A percentile compares a stretch with the other conserved stretches of the same genome.
Evolutionary conservation across 2,329 filamentous ascomycete genomes (phyloP).

Genomic region (Lecanicillium sp.): DNA sequence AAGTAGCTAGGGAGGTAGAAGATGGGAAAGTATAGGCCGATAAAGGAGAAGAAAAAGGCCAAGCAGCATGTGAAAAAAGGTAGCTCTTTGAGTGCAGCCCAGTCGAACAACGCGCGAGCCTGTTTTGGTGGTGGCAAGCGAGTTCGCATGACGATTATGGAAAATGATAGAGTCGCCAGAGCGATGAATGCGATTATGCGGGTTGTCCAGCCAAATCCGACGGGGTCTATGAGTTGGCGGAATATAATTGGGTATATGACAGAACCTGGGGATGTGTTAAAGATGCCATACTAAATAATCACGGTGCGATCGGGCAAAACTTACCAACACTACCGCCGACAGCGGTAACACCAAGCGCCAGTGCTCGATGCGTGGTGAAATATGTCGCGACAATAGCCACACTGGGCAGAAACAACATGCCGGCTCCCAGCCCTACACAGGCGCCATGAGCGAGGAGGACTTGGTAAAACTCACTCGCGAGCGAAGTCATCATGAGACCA

Average conservation of each 20-base stretch:
- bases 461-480: slow-evolving; percentile 26
- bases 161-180: slow-evolving; percentile 25
- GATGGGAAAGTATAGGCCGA: slow-evolving; percentile 39
- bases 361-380: slow-evolving; percentile 26
- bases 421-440: slow-evolving; percentile 30
- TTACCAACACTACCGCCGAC: slow-evolving; percentile 25
- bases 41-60: slow-evolving; percentile 2
- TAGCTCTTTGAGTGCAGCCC: slow-evolving; percentile 23
- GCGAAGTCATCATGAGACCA: slow-evolving; percentile 49
- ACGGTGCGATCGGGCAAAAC: not conserved
- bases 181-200: slow-evolving; percentile 36
- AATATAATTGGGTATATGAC: slow-evolving; percentile 25
- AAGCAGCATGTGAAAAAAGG: not conserved
- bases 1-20: slow-evolving; percentile 37
- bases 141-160: slow-evolving; percentile 7
- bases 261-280: slow-evolving; percentile 2
- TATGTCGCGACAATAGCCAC: slow-evolving; percentile 30
- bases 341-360: slow-evolving; percentile 31
- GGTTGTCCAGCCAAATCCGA: slow-evolving; percentile 48
- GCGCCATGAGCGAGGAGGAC: slow-evolving; percentile 22
- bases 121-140: slow-evolving; percentile 6
- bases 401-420: slow-evolving; percentile 27
- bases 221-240: slow-evolving; percentile 31
- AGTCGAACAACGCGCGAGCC: slow-evolving; percentile 25
- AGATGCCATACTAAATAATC: not conserved